Conservation (phyloP, 495 filamentous ascomycete species). For the Xylaria flabelliformis region DNA sequence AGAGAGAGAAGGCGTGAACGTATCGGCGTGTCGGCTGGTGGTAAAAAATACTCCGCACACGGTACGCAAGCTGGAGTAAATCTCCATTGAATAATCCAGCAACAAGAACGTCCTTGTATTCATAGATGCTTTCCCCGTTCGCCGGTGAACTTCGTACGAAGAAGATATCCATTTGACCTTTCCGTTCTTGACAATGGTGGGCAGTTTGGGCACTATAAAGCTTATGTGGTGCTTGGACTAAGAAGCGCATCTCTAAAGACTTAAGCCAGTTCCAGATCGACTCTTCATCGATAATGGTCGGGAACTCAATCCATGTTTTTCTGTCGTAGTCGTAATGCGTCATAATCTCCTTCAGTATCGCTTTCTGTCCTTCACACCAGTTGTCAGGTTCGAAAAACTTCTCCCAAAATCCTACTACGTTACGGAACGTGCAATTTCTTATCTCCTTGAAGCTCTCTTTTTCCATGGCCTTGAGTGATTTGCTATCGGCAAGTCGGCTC, state of each 20-base stretch:
- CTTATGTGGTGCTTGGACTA: background rate
- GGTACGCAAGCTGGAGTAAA: slow-evolving; percentile 9
- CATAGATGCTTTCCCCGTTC: background rate
- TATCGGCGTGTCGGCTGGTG: slow-evolving; percentile 36
- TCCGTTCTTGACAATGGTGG: slow-evolving; percentile 14
- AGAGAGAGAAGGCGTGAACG: slow-evolving; percentile 42
- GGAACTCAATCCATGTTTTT: slow-evolving; percentile 15
- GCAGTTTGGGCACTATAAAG: slow-evolving; percentile 9
- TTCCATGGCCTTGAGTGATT: slow-evolving; percentile 13
- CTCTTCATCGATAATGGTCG: slow-evolving; percentile 3
- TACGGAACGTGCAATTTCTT: slow-evolving; percentile 16
- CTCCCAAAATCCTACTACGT: slow-evolving; percentile 12
- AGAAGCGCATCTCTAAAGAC: slow-evolving; percentile 6
- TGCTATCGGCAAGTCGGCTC: slow-evolving; percentile 14
- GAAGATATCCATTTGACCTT: slow-evolving; percentile 21
- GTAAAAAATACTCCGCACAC: slow-evolving; percentile 18
- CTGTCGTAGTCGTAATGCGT: background rate
- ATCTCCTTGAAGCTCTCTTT: slow-evolving; percentile 17
- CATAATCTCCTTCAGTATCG: background rate
- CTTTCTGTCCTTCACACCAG: slow-evolving; percentile 18
- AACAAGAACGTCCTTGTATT: slow-evolving; percentile 20
- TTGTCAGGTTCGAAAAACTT: slow-evolving; percentile 22
- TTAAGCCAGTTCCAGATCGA: slow-evolving; percentile 15
- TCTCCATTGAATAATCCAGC: slow-evolving; percentile 3
- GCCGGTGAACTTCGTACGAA: background rate